These are phyloP conservation scores for Tritrichomonas musculus DNA, from an alignment of 208 protist species.

Conservation along the genomic window DNA sequence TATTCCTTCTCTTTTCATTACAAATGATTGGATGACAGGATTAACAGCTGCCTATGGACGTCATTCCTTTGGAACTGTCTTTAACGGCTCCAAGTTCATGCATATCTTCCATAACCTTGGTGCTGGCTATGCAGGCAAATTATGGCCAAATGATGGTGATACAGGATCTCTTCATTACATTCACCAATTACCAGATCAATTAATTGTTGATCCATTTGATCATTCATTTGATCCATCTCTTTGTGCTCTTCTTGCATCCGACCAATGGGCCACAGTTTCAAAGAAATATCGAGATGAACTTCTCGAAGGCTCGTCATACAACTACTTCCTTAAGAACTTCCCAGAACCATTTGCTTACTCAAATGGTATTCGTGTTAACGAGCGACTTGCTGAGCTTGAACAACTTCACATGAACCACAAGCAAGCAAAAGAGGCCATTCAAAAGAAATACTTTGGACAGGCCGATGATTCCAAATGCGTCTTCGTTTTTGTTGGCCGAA, in stretches of 20 bases:
- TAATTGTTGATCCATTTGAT: constrained; percentile 6
- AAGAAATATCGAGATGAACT: not conserved
- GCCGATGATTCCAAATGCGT: not conserved
- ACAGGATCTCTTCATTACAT: not conserved
- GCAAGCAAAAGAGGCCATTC: not conserved
- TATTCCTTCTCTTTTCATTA: not conserved
- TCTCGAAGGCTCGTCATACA: not conserved
- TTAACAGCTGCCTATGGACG: not conserved
- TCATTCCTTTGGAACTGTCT: not conserved
- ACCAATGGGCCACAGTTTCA: constrained; percentile 21
- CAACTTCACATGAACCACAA: not conserved
- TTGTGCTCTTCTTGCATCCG: not conserved
- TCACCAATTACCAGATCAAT: not conserved
- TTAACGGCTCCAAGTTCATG: not conserved
- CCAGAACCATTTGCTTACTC: not conserved
- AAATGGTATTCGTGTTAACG: not conserved
- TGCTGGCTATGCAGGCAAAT: not conserved
- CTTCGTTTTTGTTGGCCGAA: constrained; percentile 6
- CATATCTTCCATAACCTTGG: constrained; percentile 21
- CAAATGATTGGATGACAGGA: constrained; percentile 2
- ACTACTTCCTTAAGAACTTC: not conserved
- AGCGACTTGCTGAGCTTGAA: not conserved
- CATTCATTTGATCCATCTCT: constrained; percentile 23
- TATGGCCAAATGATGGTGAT: not conserved
- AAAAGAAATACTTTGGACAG: not conserved